Percentiles rank a stretch among this genome's conserved stretches.
Evolutionary conservation across 192 early-diverging fungal species (phyloP).

Genomic region (Allomyces macrogynus): DNA sequence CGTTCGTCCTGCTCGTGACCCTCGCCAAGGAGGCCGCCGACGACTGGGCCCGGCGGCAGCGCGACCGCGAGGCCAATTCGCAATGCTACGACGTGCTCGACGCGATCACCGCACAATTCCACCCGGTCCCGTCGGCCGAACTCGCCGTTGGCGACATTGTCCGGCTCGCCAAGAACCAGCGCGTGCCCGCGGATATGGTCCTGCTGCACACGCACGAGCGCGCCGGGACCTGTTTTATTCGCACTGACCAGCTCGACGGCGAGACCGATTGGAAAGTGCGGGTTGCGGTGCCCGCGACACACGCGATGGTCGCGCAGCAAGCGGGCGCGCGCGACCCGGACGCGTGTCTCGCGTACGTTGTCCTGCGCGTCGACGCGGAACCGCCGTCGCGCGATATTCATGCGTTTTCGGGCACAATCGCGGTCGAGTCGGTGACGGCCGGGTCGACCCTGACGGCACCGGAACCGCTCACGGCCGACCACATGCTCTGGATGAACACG

Average conservation of each 20-base stretch:
- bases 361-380: constrained; percentile 33
- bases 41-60: constrained; percentile 56
- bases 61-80: constrained; percentile 80
- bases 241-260: constrained; percentile 91
- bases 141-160: constrained; percentile 79
- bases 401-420: constrained; percentile 61
- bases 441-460: constrained; percentile 15
- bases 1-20: constrained; percentile 74
- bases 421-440: constrained; percentile 8
- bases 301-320: constrained; percentile 42
- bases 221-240: constrained; percentile 76
- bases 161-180: constrained; percentile 63
- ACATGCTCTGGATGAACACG: constrained; percentile 89
- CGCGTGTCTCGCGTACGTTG: constrained; percentile 59
- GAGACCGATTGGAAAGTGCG: constrained; percentile 96
- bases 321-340: constrained; percentile 98
- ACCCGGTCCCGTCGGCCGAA: constrained; percentile 52
- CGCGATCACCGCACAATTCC: constrained; percentile 19
- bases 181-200: constrained; percentile 81
- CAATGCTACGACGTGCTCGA: constrained; percentile 52
- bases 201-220: constrained; percentile 63
- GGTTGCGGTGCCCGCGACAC: constrained; percentile 42
- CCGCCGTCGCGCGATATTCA: constrained; percentile 87
- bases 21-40: constrained; percentile 83
- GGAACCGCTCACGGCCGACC: constrained; percentile 63